Evolutionary conservation across 371 early-diverging fungal genomes (phyloP).

Genomic region (Circinella minor): DNA sequence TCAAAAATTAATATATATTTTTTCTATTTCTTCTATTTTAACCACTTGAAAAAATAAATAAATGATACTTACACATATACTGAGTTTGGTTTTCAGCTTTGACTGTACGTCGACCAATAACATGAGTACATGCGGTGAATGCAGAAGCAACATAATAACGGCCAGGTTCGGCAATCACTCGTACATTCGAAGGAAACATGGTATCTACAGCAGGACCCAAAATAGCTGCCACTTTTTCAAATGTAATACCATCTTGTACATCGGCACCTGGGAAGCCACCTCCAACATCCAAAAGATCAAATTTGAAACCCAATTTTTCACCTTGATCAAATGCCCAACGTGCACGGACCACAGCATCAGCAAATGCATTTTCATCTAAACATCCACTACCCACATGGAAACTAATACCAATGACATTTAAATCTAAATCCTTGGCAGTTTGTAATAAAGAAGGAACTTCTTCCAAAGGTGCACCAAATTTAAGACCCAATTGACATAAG

Average conservation of each 20-base stretch:
- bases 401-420: constrained; percentile 90
- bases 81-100: constrained; percentile 45
- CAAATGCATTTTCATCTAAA: constrained; percentile 88
- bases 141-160: constrained; percentile 95
- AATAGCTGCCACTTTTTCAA: constrained; percentile 84
- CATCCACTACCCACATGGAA: constrained; percentile 98
- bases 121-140: constrained; percentile 90
- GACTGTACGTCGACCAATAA: constrained; percentile 87
- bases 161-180: constrained; percentile 97
- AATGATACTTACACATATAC: constrained; percentile 75
- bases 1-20: not conserved
- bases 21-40: not conserved
- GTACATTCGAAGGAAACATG: constrained; percentile 73
- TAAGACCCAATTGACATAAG: constrained; percentile 91
- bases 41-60: not conserved
- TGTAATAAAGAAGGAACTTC: constrained; percentile 71
- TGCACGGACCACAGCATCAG: constrained; percentile 89
- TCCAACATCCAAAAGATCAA: constrained; percentile 91
- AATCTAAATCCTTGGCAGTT: constrained; percentile 78
- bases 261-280: constrained; percentile 97
- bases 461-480: constrained; percentile 92
- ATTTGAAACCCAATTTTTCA: constrained; percentile 71
- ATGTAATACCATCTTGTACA: constrained; percentile 76
- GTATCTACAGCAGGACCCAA: constrained; percentile 80
- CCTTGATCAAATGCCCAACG: constrained; percentile 89